Evolutionary conservation across 2,329 filamentous ascomycete genomes (phyloP).

Genomic region (Chrysosporium keratinophilum): DNA sequence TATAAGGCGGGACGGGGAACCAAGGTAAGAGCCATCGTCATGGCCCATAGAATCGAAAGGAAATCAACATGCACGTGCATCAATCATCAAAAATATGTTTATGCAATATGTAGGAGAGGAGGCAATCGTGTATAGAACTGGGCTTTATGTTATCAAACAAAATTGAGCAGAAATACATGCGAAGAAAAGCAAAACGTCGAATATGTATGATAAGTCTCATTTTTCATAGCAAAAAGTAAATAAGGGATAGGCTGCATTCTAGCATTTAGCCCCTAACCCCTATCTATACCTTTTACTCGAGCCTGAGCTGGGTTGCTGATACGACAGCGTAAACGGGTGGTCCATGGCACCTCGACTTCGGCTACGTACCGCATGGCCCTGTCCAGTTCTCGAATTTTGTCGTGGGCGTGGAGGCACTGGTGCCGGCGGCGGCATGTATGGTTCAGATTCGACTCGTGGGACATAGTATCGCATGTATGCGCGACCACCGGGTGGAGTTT

Average conservation of each 20-base stretch:
- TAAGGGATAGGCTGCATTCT: neutral
- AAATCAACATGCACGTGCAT: too few species aligned
- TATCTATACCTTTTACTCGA: neutral
- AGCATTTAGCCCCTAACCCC: neutral
- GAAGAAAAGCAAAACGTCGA: too few species aligned
- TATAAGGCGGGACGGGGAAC: too few species aligned
- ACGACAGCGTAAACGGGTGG: neutral
- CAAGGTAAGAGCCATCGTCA: too few species aligned
- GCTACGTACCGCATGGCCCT: neutral
- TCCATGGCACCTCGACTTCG: slow-evolving; percentile 2
- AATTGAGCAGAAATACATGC: too few species aligned
- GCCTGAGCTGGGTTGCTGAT: neutral
- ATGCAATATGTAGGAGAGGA: too few species aligned
- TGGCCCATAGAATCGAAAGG: too few species aligned
- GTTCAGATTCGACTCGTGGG: neutral
- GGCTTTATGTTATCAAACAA: too few species aligned
- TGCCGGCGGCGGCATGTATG: neutral
- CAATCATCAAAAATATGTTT: too few species aligned
- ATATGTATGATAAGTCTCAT: too few species aligned
- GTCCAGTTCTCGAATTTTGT: neutral
- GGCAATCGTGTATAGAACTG: too few species aligned
- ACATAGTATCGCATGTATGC: slow-evolving; percentile 5
- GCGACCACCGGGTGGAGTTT: neutral
- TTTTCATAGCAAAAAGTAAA: neutral
- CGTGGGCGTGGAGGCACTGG: neutral